Conservation (phyloP, 257 asterid genomes). For the Pogostemon cablin region DNA sequence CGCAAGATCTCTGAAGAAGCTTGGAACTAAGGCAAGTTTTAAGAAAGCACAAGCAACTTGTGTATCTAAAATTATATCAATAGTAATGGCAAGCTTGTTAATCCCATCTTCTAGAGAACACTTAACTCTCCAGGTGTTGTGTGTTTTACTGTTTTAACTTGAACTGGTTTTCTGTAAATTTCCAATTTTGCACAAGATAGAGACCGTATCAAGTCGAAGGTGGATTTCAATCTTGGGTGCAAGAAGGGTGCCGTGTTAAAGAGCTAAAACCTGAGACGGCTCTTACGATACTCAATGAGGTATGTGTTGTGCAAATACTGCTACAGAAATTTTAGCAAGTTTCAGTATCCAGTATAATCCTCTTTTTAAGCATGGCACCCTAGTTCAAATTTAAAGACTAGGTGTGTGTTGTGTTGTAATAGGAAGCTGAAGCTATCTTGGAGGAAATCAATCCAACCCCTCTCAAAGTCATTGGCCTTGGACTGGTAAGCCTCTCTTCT, state of each 20-base stretch:
- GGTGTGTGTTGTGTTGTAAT: slow-evolving; percentile 1
- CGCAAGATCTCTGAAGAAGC: slow-evolving; percentile 81
- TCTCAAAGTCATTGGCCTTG: slow-evolving; percentile 58
- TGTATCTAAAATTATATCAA: background rate
- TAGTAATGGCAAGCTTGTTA: slow-evolving; percentile 5
- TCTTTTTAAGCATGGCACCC: background rate
- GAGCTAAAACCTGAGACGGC: slow-evolving; percentile 84
- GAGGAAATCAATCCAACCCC: slow-evolving; percentile 89
- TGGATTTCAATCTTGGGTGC: slow-evolving; percentile 86
- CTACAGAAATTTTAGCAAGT: no score
- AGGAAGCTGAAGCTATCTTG: slow-evolving; percentile 93
- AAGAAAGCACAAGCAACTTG: slow-evolving; percentile 1
- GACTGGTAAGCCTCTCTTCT: slow-evolving; percentile 51
- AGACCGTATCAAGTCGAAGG: slow-evolving; percentile 76
- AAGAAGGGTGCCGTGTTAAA: slow-evolving; percentile 72
- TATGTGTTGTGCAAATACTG: slow-evolving; percentile 7
- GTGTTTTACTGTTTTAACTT: background rate
- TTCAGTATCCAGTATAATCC: no score
- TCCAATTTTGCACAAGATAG: slow-evolving; percentile 39
- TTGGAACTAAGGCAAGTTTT: slow-evolving; percentile 78
- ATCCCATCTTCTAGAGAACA: slow-evolving; percentile 3
- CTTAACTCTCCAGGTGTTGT: background rate
- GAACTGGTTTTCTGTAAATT: background rate
- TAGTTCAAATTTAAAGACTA: background rate
- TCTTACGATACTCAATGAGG: slow-evolving; percentile 82